Conservation (phyloP, 2,329 filamentous ascomycete species). For the Aspergillus pseudoterreus region DNA sequence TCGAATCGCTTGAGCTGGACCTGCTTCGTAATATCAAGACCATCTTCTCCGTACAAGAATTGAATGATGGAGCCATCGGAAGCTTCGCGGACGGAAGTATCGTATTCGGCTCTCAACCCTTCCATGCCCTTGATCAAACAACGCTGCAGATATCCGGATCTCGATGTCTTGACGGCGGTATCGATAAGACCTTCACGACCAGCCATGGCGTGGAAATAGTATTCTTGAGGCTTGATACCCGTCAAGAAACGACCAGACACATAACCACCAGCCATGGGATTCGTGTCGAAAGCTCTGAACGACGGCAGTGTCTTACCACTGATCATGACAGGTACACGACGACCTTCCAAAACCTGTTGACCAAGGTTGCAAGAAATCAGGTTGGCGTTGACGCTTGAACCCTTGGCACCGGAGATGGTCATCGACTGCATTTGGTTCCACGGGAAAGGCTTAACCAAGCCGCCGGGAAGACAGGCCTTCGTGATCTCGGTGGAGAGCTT, state of each 20-base stretch:
- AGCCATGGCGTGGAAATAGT: conserved; percentile 99
- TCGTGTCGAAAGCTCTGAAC: conserved; percentile 87
- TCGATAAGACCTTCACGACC: conserved; percentile 97
- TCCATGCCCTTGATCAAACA: conserved; percentile 99
- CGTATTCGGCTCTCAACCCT: conserved; percentile 85
- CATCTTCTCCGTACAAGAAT: conserved; percentile 95
- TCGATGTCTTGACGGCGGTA: conserved; percentile 96
- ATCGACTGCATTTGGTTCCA: conserved; percentile 99
- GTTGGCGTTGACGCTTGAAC: conserved; percentile 87
- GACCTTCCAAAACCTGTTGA: conserved; percentile 92
- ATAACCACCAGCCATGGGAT: conserved; percentile 86
- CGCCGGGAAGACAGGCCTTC: conserved; percentile 70
- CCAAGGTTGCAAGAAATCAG: conserved; percentile 97
- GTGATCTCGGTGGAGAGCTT: conserved; percentile 76
- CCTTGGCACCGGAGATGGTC: conserved; percentile 96
- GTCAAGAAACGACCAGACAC: conserved; percentile 96
- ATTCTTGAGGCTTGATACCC: conserved; percentile 93
- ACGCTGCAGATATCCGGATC: conserved; percentile 92
- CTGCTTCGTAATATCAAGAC: conserved; percentile 88
- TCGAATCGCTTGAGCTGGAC: conserved; percentile 87
- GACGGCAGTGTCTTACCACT: conserved; percentile 95
- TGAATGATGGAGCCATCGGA: conserved; percentile 90
- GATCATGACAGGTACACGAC: conserved; percentile 94
- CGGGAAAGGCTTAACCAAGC: conserved; percentile 87
- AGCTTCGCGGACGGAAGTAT: conserved; percentile 82